Conservation (phyloP, 2,329 filamentous ascomycete genomes). For the Xylaria sp. region DNA sequence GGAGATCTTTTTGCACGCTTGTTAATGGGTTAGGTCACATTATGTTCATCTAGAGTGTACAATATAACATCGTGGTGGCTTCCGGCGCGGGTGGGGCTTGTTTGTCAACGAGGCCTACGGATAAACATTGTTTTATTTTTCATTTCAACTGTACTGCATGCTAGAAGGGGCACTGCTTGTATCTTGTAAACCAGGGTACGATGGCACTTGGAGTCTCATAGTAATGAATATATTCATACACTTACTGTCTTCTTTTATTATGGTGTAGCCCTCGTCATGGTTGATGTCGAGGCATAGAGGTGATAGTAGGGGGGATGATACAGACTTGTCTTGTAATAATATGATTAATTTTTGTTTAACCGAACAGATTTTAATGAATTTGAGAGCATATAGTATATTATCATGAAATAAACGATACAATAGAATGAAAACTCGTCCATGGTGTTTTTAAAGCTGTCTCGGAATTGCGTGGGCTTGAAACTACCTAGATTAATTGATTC, state of each 20-base stretch:
- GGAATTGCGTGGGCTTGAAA: too few species aligned
- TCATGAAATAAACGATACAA: too few species aligned
- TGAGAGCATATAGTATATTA: too few species aligned
- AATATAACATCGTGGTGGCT: constrained; percentile 28
- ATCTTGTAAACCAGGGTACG: background rate
- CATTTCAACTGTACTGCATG: background rate
- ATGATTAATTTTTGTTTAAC: too few species aligned
- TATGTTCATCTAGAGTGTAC: constrained; percentile 37
- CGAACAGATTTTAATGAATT: too few species aligned
- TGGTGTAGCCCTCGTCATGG: too few species aligned
- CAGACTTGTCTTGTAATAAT: too few species aligned
- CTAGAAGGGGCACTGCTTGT: background rate
- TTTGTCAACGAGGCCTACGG: constrained; percentile 13
- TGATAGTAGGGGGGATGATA: too few species aligned
- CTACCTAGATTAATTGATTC: too few species aligned
- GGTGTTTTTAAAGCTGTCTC: too few species aligned
- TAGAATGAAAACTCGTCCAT: too few species aligned
- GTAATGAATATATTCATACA: background rate
- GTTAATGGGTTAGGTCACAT: constrained; percentile 26
- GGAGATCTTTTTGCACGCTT: constrained; percentile 9
- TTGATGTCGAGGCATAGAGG: too few species aligned
- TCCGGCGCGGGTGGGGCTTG: constrained; percentile 26
- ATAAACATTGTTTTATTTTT: constrained; percentile 12
- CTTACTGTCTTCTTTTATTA: background rate
- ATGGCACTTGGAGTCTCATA: background rate